These are phyloP conservation scores for Apiospora kogelbergensis DNA, from an alignment of 2,329 filamentous ascomycete species.

Conservation along the genomic window DNA sequence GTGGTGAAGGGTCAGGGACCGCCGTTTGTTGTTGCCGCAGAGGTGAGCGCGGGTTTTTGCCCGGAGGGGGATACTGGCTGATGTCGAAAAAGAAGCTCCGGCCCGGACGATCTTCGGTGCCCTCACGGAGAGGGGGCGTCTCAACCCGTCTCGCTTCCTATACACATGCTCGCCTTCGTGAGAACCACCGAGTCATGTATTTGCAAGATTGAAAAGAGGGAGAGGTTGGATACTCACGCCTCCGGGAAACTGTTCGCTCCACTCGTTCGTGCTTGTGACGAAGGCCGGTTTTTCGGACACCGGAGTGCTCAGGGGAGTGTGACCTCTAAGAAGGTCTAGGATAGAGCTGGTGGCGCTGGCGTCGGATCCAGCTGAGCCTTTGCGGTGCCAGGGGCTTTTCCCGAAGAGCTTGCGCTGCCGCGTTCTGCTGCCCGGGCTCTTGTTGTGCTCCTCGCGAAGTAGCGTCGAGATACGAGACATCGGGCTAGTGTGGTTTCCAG, in stretches of 20 bases:
- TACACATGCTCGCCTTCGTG: not conserved
- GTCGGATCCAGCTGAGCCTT: constrained; percentile 37
- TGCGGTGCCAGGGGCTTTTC: constrained; percentile 41
- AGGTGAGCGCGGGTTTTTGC: constrained; percentile 19
- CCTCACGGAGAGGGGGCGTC: constrained; percentile 45
- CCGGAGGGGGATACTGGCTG: constrained; percentile 14
- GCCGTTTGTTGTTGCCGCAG: constrained; percentile 1
- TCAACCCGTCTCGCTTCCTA: constrained; percentile 51
- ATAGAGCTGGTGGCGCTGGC: constrained; percentile 43
- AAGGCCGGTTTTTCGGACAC: constrained; percentile 18
- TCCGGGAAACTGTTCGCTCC: constrained; percentile 26
- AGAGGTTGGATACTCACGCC: constrained; percentile 28
- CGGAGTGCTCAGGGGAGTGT: constrained; percentile 33
- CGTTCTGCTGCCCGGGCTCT: constrained; percentile 22
- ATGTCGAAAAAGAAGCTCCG: constrained; percentile 46
- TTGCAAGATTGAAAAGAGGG: no score
- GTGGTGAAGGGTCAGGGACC: not conserved
- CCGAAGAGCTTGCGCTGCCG: constrained; percentile 39
- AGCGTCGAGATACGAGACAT: constrained; percentile 23
- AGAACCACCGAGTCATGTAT: not conserved
- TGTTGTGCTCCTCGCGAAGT: constrained; percentile 33
- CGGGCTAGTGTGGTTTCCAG: constrained; percentile 6
- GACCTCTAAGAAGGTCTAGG: constrained; percentile 38
- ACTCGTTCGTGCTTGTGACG: not conserved
- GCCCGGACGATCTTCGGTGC: constrained; percentile 35